A percentile compares a stretch with the other conserved stretches of the same genome.
Evolutionary conservation across 495 filamentous ascomycete genomes (phyloP).

Genomic region (Lasiosphaeriaceae sp.): DNA sequence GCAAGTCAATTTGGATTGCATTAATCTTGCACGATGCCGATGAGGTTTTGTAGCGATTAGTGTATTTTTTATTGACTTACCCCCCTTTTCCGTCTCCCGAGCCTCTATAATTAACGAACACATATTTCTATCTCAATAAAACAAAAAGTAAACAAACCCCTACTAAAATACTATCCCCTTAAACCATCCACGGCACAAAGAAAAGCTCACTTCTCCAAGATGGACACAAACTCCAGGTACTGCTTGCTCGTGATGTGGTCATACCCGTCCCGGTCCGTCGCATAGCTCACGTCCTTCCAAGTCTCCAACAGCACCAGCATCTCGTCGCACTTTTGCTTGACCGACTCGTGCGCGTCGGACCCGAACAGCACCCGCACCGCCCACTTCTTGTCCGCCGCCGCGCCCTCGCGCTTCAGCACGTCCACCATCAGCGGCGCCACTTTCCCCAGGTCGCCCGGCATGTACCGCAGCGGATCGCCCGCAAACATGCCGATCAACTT

Average conservation of each 20-base stretch:
- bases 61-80: too few relatives aligned
- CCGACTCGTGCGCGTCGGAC: conserved; percentile 15
- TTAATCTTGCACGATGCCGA: too few relatives aligned
- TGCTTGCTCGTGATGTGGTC: conserved; percentile 3
- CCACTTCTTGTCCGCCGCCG: conserved; percentile 17
- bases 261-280: conserved; percentile 19
- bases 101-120: too few relatives aligned
- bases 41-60: too few relatives aligned
- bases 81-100: too few relatives aligned
- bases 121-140: too few relatives aligned
- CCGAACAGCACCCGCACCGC: conserved; percentile 20
- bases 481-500: conserved; percentile 18
- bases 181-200: too few relatives aligned
- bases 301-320: conserved; percentile 10
- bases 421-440: conserved; percentile 31
- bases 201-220: conserved; percentile 10
- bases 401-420: conserved; percentile 25
- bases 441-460: conserved; percentile 32
- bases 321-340: conserved; percentile 19
- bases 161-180: too few relatives aligned
- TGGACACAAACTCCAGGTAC: conserved; percentile 12
- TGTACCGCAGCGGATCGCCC: conserved; percentile 16
- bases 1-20: too few relatives aligned
- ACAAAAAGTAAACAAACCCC: too few relatives aligned
- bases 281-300: conserved; percentile 19